Evolutionary conservation across 306 rosid genomes (phyloP).

Genomic region (Vicia faba): DNA sequence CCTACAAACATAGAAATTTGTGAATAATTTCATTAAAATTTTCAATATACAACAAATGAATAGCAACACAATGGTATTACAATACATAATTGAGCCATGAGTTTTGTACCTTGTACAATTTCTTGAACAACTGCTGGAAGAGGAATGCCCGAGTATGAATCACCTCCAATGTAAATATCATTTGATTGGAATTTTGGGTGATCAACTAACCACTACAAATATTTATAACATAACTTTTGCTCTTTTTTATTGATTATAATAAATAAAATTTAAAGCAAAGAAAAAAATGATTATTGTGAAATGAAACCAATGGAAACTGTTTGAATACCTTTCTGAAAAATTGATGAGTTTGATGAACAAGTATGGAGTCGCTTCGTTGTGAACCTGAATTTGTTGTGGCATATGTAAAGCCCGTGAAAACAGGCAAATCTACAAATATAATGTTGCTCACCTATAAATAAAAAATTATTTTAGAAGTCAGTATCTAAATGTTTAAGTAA

Average conservation of each 20-base stretch:
- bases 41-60: not conserved
- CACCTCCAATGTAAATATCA: conserved; percentile 64
- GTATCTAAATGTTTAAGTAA: not conserved
- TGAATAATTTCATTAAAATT: not conserved
- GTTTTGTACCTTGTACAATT: conserved; percentile 56
- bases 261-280: not conserved
- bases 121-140: conserved; percentile 55
- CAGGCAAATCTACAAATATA: conserved; percentile 67
- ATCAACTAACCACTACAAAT: conserved; percentile 65
- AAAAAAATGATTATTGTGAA: conserved; percentile 1
- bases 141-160: conserved; percentile 70
- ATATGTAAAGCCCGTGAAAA: conserved; percentile 72
- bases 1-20: conserved; percentile 43
- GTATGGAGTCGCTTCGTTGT: conserved; percentile 43
- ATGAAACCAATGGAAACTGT: too few relatives aligned
- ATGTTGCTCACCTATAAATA: conserved; percentile 47
- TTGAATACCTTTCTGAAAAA: conserved; percentile 57
- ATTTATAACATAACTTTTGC: not conserved
- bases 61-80: not conserved
- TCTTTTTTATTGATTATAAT: not conserved
- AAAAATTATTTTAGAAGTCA: too few relatives aligned
- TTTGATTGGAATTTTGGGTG: conserved; percentile 61
- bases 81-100: not conserved
- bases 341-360: conserved; percentile 46
- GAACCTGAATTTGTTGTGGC: conserved; percentile 34